Base-by-base conservation (phyloP, 2,329 filamentous ascomycete genomes). In the Hymenoscyphus scutula region DNA sequence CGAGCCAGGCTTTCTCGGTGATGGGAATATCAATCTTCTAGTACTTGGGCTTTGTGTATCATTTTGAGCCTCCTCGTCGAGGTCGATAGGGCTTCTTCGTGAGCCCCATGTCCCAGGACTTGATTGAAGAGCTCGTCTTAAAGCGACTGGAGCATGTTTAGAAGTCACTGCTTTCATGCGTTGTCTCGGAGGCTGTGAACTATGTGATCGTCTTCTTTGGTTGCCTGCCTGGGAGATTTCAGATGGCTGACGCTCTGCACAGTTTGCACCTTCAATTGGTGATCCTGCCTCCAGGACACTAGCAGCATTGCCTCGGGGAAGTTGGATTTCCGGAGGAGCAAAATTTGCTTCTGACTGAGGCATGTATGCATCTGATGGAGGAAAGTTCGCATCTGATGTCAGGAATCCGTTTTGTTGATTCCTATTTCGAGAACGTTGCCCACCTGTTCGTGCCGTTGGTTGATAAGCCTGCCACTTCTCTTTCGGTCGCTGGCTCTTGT, bases 401-500 rank as follows among this genome's bases (percentile, higher is more conserved):
- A 53, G 32, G 58, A 61, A 58, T 10, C 51, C 37, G 23, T 54
- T 11, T 41, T 56, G 57, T 32, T 64, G 64, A 55, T 69, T 70
- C 57, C 70, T 70, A 13, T 68, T 25, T 58, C 59, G 77, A 10
- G 78, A 74, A 72, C 53, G 67, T n/a, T 67, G 65, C 25, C 65
- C 56, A 63, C 65, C 56, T 63, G 29, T 67, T 64, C 56, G 56
- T 25, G 56, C 38, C 3, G 29, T 45, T 37, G 63, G 63, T 29
- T 63, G 54, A 64, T 68, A 61, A 34, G 54, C 62, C 27, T 85
- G 90, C 94, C 94, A 99, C 67, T 89, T 87, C 64, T 94, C 87
- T 60, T 86, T 81, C 2, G 95, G 95, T 8, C 95, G 88, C 80
- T 96, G 95, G 27, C 80, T 83, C 72, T 90, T 92, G 76, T 89